These are phyloP conservation scores for Bromus sterilis DNA, from an alignment of 176 grass and related monocot species.

Conservation along the genomic window DNA sequence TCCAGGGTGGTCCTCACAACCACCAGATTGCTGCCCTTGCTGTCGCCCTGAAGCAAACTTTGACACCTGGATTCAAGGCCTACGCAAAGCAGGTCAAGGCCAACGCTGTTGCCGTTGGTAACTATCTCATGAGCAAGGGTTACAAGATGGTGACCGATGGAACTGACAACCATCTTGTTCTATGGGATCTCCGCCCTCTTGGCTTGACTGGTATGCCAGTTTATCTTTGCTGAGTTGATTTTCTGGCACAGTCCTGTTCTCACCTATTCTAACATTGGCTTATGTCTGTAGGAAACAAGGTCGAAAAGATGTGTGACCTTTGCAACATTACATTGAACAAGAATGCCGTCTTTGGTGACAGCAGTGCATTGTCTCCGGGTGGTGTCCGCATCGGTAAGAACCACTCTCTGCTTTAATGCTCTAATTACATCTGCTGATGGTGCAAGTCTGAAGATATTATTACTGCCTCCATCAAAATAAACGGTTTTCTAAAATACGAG, in stretches of 20 bases:
- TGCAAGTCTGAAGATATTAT: not conserved
- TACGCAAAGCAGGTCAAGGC: slow-evolving; percentile 96
- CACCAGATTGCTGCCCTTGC: slow-evolving; percentile 96
- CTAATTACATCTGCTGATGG: slow-evolving; percentile 4
- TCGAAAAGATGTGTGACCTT: slow-evolving; percentile 94
- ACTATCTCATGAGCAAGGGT: slow-evolving; percentile 95
- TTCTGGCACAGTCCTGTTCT: not conserved
- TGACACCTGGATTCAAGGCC: slow-evolving; percentile 77
- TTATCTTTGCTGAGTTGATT: not conserved
- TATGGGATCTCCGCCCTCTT: slow-evolving; percentile 98
- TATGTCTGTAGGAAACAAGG: slow-evolving; percentile 70
- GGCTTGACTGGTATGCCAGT: slow-evolving; percentile 74
- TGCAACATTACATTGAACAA: slow-evolving; percentile 95
- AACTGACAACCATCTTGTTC: slow-evolving; percentile 98
- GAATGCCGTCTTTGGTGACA: slow-evolving; percentile 98
- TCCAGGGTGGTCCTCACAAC: slow-evolving; percentile 99
- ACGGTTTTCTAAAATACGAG: not conserved
- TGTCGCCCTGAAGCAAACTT: slow-evolving; percentile 82
- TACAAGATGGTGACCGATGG: slow-evolving; percentile 98
- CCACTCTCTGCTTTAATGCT: not conserved
- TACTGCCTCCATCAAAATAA: not conserved
- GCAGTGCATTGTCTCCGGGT: slow-evolving; percentile 89
- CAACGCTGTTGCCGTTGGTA: slow-evolving; percentile 85
- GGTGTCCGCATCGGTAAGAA: slow-evolving; percentile 89
- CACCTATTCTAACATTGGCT: not conserved